Base-by-base conservation (phyloP, 2,329 filamentous ascomycete species). In the Pseudogymnoascus sp. region DNA sequence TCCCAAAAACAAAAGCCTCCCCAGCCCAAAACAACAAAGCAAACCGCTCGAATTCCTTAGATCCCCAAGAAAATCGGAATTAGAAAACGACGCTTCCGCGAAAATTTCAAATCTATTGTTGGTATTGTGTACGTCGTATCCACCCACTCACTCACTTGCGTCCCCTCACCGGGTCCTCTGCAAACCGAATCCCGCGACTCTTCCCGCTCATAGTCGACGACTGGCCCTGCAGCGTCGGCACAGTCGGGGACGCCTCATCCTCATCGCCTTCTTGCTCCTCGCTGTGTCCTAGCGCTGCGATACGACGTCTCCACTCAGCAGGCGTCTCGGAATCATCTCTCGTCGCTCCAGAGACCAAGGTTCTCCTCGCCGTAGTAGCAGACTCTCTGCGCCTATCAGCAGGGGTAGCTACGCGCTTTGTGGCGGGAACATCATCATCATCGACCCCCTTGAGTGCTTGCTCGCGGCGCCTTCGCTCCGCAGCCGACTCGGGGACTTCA, bases 241-340 rank as follows among this genome's bases (percentile, higher is more conserved):
- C 70, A 67, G 36, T 64, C 65, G 63, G 28, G 11, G 28, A 36
- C 2, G 72, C 68, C 28, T 69, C 68, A 11, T 69, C 66, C 8
- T 38, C 42, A n/a, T 46, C 64, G 3, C 34, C 63, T 34, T 59
- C 63, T 23, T 60, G 59, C 23, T 64, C 64, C 37, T 46, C 61
- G 12, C 77, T 75, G 65, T 89, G 78, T 8, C 89, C 89, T 1
- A 93, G 77, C 1, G 90, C 90, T 1, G 89, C 89, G 69, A 91
- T 85, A 69, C 90, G 83, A 62, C 90, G 80, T 42, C 88, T 82
- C 63, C 88, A 80, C 74, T 93, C 90, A 0, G 89, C 90, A 0
- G 88, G 87, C 0, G 89, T 92, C 75, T 93, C 90, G 36, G 77
- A 79, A 36, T 78, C 78, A n/a, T 80, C 77, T 28, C 66, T 42